A percentile compares a stretch with the other conserved stretches of the same genome.
phyloP scores from a whole-genome alignment of 225 moss, liverwort and hornwort species.

The Polytrichum formosum region DNA sequence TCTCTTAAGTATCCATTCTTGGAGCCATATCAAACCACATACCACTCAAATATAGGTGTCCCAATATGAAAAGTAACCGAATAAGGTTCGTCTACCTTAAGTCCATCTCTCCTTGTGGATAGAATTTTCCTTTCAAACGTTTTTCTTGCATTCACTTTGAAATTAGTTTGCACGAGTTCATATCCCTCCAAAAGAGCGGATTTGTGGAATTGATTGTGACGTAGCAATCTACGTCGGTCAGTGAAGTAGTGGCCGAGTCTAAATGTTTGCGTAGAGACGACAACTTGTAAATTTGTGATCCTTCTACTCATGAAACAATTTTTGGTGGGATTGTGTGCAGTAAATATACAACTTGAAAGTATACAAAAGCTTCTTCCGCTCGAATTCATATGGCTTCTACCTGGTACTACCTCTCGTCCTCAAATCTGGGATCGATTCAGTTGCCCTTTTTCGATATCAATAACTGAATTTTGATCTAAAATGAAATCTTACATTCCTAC shows the following conservation, averaged over 20 bases:
- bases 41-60: no score
- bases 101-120: no score
- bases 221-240: neutral
- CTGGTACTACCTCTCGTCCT: slow-evolving; percentile 41
- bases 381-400: slow-evolving; percentile 72
- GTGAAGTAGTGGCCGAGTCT: neutral
- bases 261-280: neutral
- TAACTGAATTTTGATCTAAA: neutral
- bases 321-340: slow-evolving; percentile 30
- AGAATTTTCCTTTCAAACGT: no score
- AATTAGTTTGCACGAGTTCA: neutral
- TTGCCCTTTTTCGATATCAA: neutral
- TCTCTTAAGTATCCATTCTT: no score
- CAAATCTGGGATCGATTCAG: neutral
- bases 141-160: neutral
- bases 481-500: neutral
- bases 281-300: neutral
- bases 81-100: no score
- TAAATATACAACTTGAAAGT: slow-evolving; percentile 47
- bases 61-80: no score
- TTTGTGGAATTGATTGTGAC: neutral
- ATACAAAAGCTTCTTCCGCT: slow-evolving; percentile 31
- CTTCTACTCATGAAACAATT: neutral
- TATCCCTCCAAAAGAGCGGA: neutral
- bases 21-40: no score